Evolutionary conservation across 345 rosid species (phyloP), one percentile per base, ranked within the genome.

Genomic region (Garcia nutans): DNA sequence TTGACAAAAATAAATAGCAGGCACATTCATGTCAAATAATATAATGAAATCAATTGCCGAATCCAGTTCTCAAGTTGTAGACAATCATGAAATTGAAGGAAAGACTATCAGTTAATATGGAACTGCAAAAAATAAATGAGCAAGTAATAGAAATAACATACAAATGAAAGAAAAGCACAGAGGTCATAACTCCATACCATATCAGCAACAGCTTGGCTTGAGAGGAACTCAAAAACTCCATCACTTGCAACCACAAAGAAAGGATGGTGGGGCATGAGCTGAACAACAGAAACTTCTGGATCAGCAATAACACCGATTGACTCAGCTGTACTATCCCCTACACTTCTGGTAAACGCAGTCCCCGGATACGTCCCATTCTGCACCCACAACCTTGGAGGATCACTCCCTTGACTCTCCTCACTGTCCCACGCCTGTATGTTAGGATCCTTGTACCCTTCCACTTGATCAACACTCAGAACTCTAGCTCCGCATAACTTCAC

Each of bases 321-420:
- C 87, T 96, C 98, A 22, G 99, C 98, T 57, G 87, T 87, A 67
- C 77, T 74, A 81, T 96, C 99, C 66, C 98, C 99, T 23, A 96
- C 86, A 76, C 99, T 96, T 75, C 97, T 89, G 0, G 99, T 88
- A 78, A 96, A 96, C 5, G 99, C 99, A 0, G 99, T 96, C 58
- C 99, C 99, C 0, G 99, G 99, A 62, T 89, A 93, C 93, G 88
- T 90, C 20, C 90, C 99, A 55, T 96, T 87, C 76, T 87, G 96
- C 63, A 92, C 90, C 98, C 98, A 92, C 84, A 96, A 83, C 84
- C 99, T 93, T 0, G 99, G 99, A 65, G 99, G 99, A 83, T 96
- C 98, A 45, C 88, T 84, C 45, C 98, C 99, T 61, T 92, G 85
- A 69, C 86, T 96, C 85, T 93, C 98, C 86, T 96, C 98, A 74